These are phyloP conservation scores for Phytophthora meadii DNA, from an alignment of 352 stramenopile species.

Conservation along the genomic window DNA sequence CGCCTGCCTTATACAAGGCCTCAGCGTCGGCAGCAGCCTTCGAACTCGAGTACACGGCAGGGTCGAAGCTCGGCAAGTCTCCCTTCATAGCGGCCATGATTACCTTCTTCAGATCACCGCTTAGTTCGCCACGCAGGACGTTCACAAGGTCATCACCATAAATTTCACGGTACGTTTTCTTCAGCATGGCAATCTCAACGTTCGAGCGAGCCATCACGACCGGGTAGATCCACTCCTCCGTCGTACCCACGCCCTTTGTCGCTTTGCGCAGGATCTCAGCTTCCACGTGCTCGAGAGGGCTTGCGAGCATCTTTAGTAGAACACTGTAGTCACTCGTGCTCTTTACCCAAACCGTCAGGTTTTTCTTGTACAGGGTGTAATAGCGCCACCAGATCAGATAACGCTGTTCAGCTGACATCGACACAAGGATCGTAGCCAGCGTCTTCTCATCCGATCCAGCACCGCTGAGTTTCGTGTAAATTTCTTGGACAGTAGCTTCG, in stretches of 20 bases:
- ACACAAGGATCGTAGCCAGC: constrained; percentile 26
- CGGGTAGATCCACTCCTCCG: constrained; percentile 65
- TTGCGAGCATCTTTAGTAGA: constrained; percentile 54
- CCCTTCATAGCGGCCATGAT: constrained; percentile 51
- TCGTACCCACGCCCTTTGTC: constrained; percentile 43
- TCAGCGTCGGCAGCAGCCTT: constrained; percentile 63
- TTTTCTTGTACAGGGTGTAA: constrained; percentile 65
- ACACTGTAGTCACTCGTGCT: constrained; percentile 58
- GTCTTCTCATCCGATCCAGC: constrained; percentile 16
- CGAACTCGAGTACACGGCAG: constrained; percentile 54
- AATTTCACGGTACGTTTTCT: constrained; percentile 66
- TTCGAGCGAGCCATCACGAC: constrained; percentile 62
- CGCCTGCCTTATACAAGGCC: constrained; percentile 68
- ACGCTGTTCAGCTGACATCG: constrained; percentile 27
- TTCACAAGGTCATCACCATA: constrained; percentile 58
- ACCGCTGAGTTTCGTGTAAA: constrained; percentile 27
- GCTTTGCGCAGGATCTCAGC: constrained; percentile 56
- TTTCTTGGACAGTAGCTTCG: constrained; percentile 51
- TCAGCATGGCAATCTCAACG: constrained; percentile 67
- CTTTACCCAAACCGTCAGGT: constrained; percentile 60
- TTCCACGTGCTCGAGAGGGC: constrained; percentile 62
- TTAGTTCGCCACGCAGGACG: constrained; percentile 49
- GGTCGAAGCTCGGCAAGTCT: constrained; percentile 47
- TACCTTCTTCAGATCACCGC: constrained; percentile 66
- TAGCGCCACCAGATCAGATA: constrained; percentile 39